phyloP scores from a whole-genome alignment of 352 stramenopile species.

The Globisporangium cystogenes region DNA sequence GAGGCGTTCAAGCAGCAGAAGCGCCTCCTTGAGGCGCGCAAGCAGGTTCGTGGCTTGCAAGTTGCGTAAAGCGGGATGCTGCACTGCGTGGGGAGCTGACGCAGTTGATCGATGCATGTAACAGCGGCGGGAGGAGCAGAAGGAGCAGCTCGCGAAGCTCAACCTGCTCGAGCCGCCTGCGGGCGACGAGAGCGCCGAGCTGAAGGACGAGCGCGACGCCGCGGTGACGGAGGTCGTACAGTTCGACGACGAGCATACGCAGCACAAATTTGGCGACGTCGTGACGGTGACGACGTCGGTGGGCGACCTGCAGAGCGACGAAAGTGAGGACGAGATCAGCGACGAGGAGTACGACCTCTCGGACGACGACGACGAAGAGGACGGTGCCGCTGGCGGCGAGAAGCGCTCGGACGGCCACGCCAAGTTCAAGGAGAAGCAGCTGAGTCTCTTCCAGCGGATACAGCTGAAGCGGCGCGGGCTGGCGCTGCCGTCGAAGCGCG shows the following conservation, averaged over 20 bases:
- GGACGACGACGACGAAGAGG: conserved; percentile 34
- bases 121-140: conserved; percentile 70
- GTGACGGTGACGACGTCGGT: conserved; percentile 84
- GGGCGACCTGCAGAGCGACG: conserved; percentile 73
- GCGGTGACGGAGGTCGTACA: conserved; percentile 61
- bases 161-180: conserved; percentile 35
- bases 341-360: conserved; percentile 58
- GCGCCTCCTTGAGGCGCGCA: conserved; percentile 66
- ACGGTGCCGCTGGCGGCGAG: neutral
- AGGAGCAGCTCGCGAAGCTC: conserved; percentile 51
- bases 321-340: conserved; percentile 52
- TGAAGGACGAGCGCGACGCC: conserved; percentile 18
- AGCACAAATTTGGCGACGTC: conserved; percentile 82
- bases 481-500: conserved; percentile 73
- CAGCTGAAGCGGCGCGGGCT: conserved; percentile 80
- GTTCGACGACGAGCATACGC: conserved; percentile 79
- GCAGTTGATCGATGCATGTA: too few species aligned
- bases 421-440: conserved; percentile 50
- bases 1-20: conserved; percentile 89
- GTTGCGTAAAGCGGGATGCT: neutral
- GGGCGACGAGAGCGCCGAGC: conserved; percentile 25
- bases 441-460: conserved; percentile 87
- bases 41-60: conserved; percentile 31
- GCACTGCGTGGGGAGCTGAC: neutral
- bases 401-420: conserved; percentile 14